Base-by-base conservation (phyloP, 1,284 basidiomycete genomes). In the Pisolithus thermaeus region DNA sequence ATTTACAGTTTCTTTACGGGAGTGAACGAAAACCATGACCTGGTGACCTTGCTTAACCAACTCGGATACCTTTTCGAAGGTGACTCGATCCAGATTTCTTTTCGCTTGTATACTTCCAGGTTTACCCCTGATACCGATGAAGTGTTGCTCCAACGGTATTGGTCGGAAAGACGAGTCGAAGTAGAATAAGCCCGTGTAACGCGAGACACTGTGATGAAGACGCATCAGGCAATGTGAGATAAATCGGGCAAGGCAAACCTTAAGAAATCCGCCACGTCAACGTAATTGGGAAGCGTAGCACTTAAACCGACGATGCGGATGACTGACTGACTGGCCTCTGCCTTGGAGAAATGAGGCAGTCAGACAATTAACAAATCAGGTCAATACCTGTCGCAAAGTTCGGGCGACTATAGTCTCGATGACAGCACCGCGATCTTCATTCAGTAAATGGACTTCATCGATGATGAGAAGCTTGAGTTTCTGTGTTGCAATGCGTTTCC, bases 11-110 rank as follows among this genome's bases (percentile, higher is more conserved):
- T 99, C 97, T 70, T 97, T 99, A 27, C 97, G 83, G 16, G 97
- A 93, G 68, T 99, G 97, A 9, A 99, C 97, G 64, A 99, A 99
- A 0, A 99, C 93, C 96, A 99, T 99, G 52, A 98, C 94, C 69
- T 99, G 97, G 69, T 99, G 97, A 0, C 93, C 95, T 61, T 86
- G 81, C 46, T 73, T 77, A 14, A 97, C 89, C 8, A 97, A 75
- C 43, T 90, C 86, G 0, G 84, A 79, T 8, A 95, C 90, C 70
- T 97, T 98, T 61, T 97, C 81, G 62, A 90, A 99, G 2, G 92
- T 86, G 25, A 94, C 92, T 35, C 78, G 77, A 67, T 99, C 97
- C 51, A 99, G 78, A 61, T 96, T 97, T 60, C 83, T 89, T 56
- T 84, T 87, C n/a, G 88, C 84, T 36, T 78, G 77, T 0, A 73